These are phyloP conservation scores for Ogataea dorogensis DNA, from an alignment of 805 yeast genomes.

Conservation along the genomic window DNA sequence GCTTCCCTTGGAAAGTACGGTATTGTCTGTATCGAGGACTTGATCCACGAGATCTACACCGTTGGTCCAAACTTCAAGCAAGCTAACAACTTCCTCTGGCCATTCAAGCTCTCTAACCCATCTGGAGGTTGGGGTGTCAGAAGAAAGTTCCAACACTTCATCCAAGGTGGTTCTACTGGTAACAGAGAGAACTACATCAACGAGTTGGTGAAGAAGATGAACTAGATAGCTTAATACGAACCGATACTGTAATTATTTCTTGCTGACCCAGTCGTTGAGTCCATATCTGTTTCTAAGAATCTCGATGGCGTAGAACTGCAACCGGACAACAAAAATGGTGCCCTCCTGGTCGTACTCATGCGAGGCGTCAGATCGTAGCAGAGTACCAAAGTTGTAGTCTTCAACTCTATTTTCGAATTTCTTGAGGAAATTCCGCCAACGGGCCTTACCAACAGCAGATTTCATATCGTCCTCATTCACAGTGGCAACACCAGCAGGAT, in stretches of 20 bases:
- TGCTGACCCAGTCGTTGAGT: constrained; percentile 83
- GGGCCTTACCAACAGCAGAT: constrained; percentile 70
- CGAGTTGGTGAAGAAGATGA: constrained; percentile 91
- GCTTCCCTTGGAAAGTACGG: constrained; percentile 89
- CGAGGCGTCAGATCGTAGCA: constrained; percentile 69
- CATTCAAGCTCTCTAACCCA: constrained; percentile 96
- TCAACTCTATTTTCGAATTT: constrained; percentile 76
- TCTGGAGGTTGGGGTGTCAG: constrained; percentile 96
- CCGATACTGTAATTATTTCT: constrained; percentile 23
- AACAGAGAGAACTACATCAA: constrained; percentile 96
- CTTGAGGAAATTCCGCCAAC: constrained; percentile 88
- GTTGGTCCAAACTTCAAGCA: constrained; percentile 99
- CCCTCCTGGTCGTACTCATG: constrained; percentile 79
- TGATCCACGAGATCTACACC: constrained; percentile 93
- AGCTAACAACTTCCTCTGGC: constrained; percentile 98
- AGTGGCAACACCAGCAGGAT: constrained; percentile 51
- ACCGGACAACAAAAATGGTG: constrained; percentile 86
- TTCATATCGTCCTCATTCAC: constrained; percentile 82
- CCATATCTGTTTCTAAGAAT: constrained; percentile 89
- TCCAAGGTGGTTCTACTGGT: constrained; percentile 98
- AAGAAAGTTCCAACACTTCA: constrained; percentile 95
- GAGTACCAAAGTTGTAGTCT: constrained; percentile 94
- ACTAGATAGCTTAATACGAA: constrained; percentile 45
- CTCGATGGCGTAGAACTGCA: constrained; percentile 94
- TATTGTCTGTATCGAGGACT: constrained; percentile 86